Evolutionary conservation across 2,329 filamentous ascomycete species (phyloP).

Genomic region (Nemania bipapillata): DNA sequence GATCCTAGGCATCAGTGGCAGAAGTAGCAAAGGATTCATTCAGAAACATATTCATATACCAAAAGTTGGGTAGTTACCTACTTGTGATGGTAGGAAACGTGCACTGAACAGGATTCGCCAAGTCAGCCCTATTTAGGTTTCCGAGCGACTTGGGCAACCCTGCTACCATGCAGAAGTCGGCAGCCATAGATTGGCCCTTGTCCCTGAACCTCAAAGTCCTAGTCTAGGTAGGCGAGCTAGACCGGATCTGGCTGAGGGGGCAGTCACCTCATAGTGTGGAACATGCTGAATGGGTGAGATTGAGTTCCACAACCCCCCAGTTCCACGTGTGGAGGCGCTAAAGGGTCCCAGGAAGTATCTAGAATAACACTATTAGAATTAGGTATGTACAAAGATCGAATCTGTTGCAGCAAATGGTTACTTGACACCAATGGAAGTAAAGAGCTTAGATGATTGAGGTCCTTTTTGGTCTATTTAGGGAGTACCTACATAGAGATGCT

Average conservation of each 20-base stretch:
- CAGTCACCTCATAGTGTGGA: conserved; percentile 10
- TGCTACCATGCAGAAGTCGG: conserved; percentile 32
- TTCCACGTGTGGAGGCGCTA: conserved; percentile 34
- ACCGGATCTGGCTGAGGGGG: conserved; percentile 13
- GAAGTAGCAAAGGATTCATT: not conserved
- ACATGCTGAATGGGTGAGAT: conserved; percentile 13
- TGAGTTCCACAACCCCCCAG: conserved; percentile 30
- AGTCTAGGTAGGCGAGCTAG: conserved; percentile 10
- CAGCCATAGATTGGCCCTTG: conserved; percentile 24
- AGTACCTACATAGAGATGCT: too few species aligned
- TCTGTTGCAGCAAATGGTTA: too few species aligned
- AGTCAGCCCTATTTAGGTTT: conserved; percentile 38
- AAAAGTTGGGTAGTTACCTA: conserved; percentile 12
- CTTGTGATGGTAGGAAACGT: not conserved
- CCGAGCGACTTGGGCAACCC: conserved; percentile 28
- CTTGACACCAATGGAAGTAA: too few species aligned
- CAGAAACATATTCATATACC: conserved; percentile 3
- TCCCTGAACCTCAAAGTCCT: conserved; percentile 34
- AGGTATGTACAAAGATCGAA: not conserved
- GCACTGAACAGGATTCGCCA: conserved; percentile 14
- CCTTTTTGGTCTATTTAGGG: too few species aligned
- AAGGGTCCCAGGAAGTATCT: not conserved
- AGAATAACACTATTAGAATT: not conserved
- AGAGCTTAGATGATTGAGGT: too few species aligned
- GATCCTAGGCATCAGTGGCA: not conserved